A percentile compares a stretch with the other conserved stretches of the same genome.
phyloP scores from a whole-genome alignment of 257 asterid species.

The Anisodus acutangulus region DNA sequence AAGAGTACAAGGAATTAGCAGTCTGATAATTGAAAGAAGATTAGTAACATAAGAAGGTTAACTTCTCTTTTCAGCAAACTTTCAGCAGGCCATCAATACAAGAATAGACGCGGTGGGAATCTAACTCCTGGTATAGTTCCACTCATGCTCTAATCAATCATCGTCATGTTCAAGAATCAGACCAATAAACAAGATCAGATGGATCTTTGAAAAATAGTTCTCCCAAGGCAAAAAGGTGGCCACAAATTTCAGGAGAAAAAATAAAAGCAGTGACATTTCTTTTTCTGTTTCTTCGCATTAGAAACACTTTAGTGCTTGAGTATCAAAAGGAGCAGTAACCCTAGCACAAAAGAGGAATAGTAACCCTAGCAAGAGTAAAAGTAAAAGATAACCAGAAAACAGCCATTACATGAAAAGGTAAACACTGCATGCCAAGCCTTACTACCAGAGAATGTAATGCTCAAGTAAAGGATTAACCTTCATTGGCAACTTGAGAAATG shows the following conservation, averaged over 20 bases:
- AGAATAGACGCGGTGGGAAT: background rate
- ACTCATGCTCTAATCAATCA: conserved; percentile 8
- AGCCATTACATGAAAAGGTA: background rate
- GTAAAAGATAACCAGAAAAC: background rate
- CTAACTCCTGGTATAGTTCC: background rate
- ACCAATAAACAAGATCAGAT: background rate
- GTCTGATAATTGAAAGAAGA: background rate
- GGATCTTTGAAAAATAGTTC: conserved; percentile 11
- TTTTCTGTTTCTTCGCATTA: conserved; percentile 16
- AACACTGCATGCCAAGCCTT: background rate
- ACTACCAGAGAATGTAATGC: background rate
- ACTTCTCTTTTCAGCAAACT: background rate
- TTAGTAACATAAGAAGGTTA: background rate
- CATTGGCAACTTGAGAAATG: background rate
- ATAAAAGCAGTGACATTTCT: background rate
- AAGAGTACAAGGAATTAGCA: background rate
- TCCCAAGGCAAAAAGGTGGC: background rate
- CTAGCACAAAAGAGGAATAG: background rate
- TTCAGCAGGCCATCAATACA: background rate
- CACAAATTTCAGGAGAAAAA: conserved; percentile 9
- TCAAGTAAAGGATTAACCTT: background rate
- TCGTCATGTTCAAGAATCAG: conserved; percentile 17
- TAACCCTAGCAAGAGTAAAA: background rate
- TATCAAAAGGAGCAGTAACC: background rate
- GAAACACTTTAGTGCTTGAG: background rate